Percentiles rank a stretch among this genome's conserved stretches.
These are phyloP conservation scores for Pisolithus sp. DNA, from an alignment of 768 basidiomycete species.

Conservation along the genomic window DNA sequence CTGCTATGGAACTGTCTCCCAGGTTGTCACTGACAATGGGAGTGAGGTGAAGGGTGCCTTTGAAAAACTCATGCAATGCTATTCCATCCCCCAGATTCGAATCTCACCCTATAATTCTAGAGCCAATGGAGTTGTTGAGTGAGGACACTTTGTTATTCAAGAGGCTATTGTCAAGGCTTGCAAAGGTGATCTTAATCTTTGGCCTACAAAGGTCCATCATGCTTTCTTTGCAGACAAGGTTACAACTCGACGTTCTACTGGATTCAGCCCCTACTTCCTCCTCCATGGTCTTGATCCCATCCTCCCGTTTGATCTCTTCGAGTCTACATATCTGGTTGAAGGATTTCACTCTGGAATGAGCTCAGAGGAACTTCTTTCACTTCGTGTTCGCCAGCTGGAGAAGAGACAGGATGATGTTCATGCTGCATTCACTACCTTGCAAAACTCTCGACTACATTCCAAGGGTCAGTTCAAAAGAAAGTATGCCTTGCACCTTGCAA, in stretches of 20 bases:
- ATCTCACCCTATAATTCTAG: slow-evolving; percentile 31
- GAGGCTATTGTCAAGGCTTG: slow-evolving; percentile 28
- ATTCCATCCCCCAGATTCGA: background rate
- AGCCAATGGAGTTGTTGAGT: slow-evolving; percentile 34
- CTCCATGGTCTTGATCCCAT: too few relatives aligned
- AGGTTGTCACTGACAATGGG: too few relatives aligned
- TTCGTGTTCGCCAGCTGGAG: slow-evolving; percentile 20
- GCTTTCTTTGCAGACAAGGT: slow-evolving; percentile 21
- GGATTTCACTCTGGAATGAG: slow-evolving; percentile 5
- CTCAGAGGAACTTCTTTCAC: slow-evolving; percentile 18
- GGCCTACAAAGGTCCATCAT: slow-evolving; percentile 17
- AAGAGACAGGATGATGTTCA: background rate
- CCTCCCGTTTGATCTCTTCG: slow-evolving; percentile 27
- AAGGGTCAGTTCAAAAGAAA: too few relatives aligned
- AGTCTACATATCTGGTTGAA: slow-evolving; percentile 26
- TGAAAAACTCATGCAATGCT: rapidly evolving
- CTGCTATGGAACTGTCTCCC: too few relatives aligned
- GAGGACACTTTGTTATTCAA: slow-evolving; percentile 26
- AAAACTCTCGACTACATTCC: too few relatives aligned
- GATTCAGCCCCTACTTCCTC: slow-evolving; percentile 20
- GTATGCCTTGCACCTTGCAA: too few relatives aligned
- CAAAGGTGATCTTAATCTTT: slow-evolving; percentile 9
- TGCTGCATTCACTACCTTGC: too few relatives aligned
- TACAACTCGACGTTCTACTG: slow-evolving; percentile 15
- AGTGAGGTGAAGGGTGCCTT: too few relatives aligned